Conservation (phyloP, 192 early-diverging fungal species). For the Backusella luteola region DNA sequence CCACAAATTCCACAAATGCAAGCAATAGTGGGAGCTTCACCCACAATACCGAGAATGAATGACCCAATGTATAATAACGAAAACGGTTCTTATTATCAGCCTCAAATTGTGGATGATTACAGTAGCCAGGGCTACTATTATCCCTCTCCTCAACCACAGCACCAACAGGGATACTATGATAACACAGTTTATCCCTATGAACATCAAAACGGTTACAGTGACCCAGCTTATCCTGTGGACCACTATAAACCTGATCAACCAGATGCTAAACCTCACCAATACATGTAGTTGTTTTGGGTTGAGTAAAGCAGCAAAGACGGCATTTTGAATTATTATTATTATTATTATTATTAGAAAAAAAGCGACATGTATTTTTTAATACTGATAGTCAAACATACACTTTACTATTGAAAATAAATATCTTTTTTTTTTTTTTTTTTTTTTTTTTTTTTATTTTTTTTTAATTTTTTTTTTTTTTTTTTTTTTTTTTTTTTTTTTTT, state of each 20-base stretch:
- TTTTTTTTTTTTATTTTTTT: too few relatives aligned
- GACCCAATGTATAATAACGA: not conserved
- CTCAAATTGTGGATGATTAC: conserved; percentile 13
- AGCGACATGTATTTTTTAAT: conserved; percentile 3
- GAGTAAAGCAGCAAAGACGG: not conserved
- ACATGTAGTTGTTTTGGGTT: not conserved
- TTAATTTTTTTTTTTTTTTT: too few relatives aligned
- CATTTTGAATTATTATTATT: not conserved
- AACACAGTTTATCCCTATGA: conserved; percentile 26
- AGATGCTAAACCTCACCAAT: conserved; percentile 19
- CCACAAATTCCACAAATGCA: not conserved
- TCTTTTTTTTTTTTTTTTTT: too few relatives aligned
- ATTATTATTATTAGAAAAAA: not conserved
- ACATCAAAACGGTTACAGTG: not conserved
- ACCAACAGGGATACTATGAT: conserved; percentile 25
- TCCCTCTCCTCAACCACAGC: conserved; percentile 5
- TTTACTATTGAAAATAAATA: not conserved
- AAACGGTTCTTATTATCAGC: conserved; percentile 6
- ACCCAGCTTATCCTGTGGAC: conserved; percentile 4
- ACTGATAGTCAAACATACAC: not conserved
- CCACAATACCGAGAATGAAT: conserved; percentile 26
- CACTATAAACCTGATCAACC: conserved; percentile 18
- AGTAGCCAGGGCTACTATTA: not conserved
- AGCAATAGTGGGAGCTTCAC: not conserved
- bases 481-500: too few relatives aligned